Percentiles rank a stretch among this genome's conserved stretches.
phyloP scores from a whole-genome alignment of 352 stramenopile species.

The Elongisporangium anandrum region DNA sequence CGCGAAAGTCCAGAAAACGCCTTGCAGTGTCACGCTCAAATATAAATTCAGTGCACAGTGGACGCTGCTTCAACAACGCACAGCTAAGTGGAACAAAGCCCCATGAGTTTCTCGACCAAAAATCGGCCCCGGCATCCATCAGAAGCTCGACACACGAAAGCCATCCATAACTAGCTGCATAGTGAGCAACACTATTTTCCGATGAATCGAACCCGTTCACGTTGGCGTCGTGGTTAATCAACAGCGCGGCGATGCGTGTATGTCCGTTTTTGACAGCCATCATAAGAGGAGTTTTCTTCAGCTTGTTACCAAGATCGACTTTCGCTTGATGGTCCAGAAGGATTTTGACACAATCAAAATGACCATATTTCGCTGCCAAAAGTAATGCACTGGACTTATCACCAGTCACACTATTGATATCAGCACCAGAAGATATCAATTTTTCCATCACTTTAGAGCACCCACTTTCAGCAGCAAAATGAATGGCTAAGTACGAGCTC shows the following conservation, averaged over 20 bases:
- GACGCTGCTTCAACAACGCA: conserved; percentile 58
- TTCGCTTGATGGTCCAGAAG: conserved; percentile 51
- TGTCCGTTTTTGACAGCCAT: conserved; percentile 76
- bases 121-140: conserved; percentile 43
- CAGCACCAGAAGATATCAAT: conserved; percentile 45
- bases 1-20: conserved; percentile 65
- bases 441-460: conserved; percentile 39
- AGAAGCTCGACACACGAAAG: conserved; percentile 59
- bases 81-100: conserved; percentile 69
- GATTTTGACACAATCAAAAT: conserved; percentile 47
- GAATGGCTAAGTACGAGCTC: conserved; percentile 49
- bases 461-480: conserved; percentile 45
- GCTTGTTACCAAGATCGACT: conserved; percentile 61
- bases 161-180: conserved; percentile 75
- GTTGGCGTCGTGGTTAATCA: conserved; percentile 70
- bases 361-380: conserved; percentile 52
- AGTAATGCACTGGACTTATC: conserved; percentile 56
- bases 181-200: conserved; percentile 73
- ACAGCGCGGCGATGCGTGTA: conserved; percentile 33
- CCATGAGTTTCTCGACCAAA: conserved; percentile 73
- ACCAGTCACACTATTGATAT: conserved; percentile 40
- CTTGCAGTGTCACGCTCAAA: conserved; percentile 51
- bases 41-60: conserved; percentile 57
- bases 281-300: conserved; percentile 77
- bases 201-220: conserved; percentile 76